Evolutionary conservation across 1,284 basidiomycete species (phyloP).

Genomic region (Vanrija sp.): DNA sequence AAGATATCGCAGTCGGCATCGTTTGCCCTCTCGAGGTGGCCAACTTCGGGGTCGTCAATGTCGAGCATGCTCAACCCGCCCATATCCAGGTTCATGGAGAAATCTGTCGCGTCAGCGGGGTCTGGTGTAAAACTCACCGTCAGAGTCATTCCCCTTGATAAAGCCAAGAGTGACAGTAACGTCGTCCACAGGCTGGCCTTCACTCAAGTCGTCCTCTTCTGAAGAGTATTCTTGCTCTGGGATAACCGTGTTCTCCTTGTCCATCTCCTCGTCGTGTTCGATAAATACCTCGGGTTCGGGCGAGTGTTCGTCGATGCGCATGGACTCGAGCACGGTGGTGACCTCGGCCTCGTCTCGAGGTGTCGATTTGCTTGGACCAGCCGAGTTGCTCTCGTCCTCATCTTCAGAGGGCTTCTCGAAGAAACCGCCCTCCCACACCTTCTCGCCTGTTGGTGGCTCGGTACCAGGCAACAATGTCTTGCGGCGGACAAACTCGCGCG

Average conservation of each 20-base stretch:
- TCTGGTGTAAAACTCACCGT: conserved; percentile 3
- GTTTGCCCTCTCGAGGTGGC: conserved; percentile 6
- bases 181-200: conserved; percentile 1
- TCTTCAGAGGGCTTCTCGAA: conserved; percentile 8
- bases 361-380: conserved; percentile 1
- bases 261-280: conserved; percentile 21
- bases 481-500: conserved; percentile 31
- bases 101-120: neutral
- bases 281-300: neutral
- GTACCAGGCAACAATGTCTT: conserved; percentile 25
- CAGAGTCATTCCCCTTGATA: neutral
- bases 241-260: conserved; percentile 39
- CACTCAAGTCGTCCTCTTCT: conserved; percentile 4
- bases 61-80: conserved; percentile 35
- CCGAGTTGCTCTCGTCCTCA: neutral
- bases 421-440: conserved; percentile 20
- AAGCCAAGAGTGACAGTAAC: conserved; percentile 10
- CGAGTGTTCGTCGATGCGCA: conserved; percentile 10
- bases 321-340: conserved; percentile 13
- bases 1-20: neutral
- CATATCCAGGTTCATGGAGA: conserved; percentile 28
- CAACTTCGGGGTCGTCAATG: conserved; percentile 35
- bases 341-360: conserved; percentile 11
- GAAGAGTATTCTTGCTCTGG: conserved; percentile 4
- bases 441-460: neutral